Base-by-base conservation (phyloP, 2,329 filamentous ascomycete species). In the Penicillium sp. region DNA sequence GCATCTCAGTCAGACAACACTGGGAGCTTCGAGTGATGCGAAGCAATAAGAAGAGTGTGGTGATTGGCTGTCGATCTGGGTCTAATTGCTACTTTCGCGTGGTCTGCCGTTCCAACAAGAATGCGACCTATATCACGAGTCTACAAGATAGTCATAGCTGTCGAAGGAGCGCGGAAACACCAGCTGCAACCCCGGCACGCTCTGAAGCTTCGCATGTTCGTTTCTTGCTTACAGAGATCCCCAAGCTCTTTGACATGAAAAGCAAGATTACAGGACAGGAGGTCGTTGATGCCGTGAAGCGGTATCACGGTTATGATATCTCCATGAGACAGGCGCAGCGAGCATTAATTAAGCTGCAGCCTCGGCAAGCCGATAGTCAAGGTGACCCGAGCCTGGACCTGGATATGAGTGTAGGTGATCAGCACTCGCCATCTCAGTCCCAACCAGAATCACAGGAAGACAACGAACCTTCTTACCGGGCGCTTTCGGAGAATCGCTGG, bases 31-130 rank as follows among this genome's bases (percentile, higher is more conserved):
- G 71, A 26, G 71, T 74, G 30, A 64, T 68, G 42, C 66, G 71
- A 40, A 74, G 71, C 60, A 73, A 74, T 52, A 72, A 71, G 53
- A 73, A 74, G 46, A 73, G 69, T 37, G 71, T 73, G 43, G 69
- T 73, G n/a, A 65, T 74, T 46, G 69, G 70, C 26, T 74, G 71
- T 57, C 68, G 71, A 37, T 73, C 71, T 6, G 69, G 67, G 24
- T 51, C 60, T 55, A 72, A 67, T 62, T 73, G 71, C 56, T 69
- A 61, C 48, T 74, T 73, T 52, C 71, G 71, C 13, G 71, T 71
- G 29, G 70, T 74, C 47, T 73, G 71, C 55, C 71, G 71, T 42
- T 66, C 69, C 26, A 73, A 72, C 59, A 72, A 73, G 54, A 71
- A 70, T 51, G 60, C 68, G 50, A 74, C 70, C 24, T 71, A 74